Evolutionary conservation across 306 rosid species (phyloP).

Genomic region (Cicer arietinum): DNA sequence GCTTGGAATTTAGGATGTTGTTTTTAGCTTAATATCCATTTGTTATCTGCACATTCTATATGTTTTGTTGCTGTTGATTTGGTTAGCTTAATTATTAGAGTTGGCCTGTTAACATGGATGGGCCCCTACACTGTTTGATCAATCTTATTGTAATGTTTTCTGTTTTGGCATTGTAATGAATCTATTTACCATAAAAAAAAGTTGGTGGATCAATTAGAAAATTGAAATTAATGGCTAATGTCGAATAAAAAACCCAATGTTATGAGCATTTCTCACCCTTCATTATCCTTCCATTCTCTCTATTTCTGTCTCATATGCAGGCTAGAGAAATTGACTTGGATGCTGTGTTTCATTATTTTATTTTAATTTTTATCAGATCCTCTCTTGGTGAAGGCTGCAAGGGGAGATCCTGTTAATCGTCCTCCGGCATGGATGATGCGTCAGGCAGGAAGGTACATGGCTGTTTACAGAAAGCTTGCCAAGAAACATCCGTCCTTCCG

Average conservation of each 20-base stretch:
- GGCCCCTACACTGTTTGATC: too few species aligned
- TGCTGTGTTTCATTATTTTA: constrained; percentile 30
- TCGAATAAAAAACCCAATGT: not conserved
- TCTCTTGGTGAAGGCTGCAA: constrained; percentile 91
- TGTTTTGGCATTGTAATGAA: too few species aligned
- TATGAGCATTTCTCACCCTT: constrained; percentile 12
- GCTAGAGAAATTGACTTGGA: constrained; percentile 31
- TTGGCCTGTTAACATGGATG: too few species aligned
- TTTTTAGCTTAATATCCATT: too few species aligned
- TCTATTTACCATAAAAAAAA: too few species aligned
- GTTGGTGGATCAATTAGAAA: not conserved
- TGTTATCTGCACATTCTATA: too few species aligned
- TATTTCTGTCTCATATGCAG: not conserved
- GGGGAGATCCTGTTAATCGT: constrained; percentile 86
- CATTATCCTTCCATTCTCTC: not conserved
- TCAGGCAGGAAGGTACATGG: constrained; percentile 99
- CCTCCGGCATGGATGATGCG: constrained; percentile 99
- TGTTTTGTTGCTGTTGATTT: too few species aligned
- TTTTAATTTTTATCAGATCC: constrained; percentile 63
- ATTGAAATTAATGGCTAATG: not conserved
- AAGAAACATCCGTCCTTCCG: constrained; percentile 95
- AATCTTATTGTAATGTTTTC: too few species aligned
- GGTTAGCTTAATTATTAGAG: too few species aligned
- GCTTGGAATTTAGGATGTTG: too few species aligned
- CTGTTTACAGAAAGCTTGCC: constrained; percentile 93